These are phyloP conservation scores for Tolypocladium endophyticum DNA, from an alignment of 2,329 filamentous ascomycete species.

Conservation along the genomic window DNA sequence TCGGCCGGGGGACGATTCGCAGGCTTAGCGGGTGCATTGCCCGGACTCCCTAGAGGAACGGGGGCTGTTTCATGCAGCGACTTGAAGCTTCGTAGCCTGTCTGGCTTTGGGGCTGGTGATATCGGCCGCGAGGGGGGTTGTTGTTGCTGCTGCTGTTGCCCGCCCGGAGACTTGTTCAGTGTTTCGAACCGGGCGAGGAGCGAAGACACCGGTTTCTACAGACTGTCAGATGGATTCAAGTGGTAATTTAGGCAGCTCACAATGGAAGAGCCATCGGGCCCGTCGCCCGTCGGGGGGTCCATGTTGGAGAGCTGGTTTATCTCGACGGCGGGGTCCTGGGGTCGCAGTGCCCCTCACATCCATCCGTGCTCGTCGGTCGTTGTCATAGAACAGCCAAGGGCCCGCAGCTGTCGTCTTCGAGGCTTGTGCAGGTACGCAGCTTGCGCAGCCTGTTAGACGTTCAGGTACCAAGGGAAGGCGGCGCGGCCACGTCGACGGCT, in stretches of 20 bases:
- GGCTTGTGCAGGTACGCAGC: neutral
- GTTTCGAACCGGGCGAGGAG: slow-evolving; percentile 74
- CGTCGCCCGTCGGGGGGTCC: slow-evolving; percentile 31
- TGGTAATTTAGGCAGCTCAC: slow-evolving; percentile 31
- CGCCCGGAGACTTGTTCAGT: slow-evolving; percentile 29
- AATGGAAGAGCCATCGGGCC: slow-evolving; percentile 67
- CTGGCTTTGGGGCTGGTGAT: slow-evolving; percentile 31
- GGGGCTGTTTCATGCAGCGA: slow-evolving; percentile 22
- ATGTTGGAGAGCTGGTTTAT: slow-evolving; percentile 16
- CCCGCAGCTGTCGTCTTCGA: neutral
- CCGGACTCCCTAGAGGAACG: slow-evolving; percentile 2
- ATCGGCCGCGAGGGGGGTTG: slow-evolving; percentile 20
- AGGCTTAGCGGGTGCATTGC: slow-evolving; percentile 12
- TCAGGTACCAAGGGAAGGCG: neutral
- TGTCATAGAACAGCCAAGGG: neutral
- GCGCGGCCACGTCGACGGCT: neutral
- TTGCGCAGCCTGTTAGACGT: neutral
- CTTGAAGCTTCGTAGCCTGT: slow-evolving; percentile 28
- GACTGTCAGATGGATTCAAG: slow-evolving; percentile 1
- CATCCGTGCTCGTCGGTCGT: slow-evolving; percentile 1
- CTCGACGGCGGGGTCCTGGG: slow-evolving; percentile 7
- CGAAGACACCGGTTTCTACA: slow-evolving; percentile 70
- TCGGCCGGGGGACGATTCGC: slow-evolving; percentile 12
- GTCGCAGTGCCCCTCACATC: slow-evolving; percentile 2
- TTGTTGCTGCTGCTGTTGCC: slow-evolving; percentile 10